A percentile compares a stretch with the other conserved stretches of the same genome.
phyloP scores from a whole-genome alignment of 305 asterid genomes.

The Plantago coronopus region DNA sequence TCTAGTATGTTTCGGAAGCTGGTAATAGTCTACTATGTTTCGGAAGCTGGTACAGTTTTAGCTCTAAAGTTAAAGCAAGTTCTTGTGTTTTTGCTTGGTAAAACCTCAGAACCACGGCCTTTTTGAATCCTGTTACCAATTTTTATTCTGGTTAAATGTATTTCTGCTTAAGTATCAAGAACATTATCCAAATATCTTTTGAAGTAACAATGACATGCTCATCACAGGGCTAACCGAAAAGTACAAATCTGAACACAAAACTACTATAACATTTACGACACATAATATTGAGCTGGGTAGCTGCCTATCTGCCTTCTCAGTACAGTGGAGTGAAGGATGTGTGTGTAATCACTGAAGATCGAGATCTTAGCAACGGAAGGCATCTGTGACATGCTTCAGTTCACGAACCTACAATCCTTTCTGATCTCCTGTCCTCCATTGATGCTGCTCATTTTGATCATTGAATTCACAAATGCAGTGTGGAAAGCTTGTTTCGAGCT shows the following conservation, averaged over 20 bases:
- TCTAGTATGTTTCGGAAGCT: too few species aligned
- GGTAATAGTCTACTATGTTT: too few species aligned
- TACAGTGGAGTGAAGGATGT: background rate
- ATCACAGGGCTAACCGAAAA: background rate
- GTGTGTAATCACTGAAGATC: background rate
- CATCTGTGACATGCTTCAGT: conserved; percentile 20
- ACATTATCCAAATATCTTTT: background rate
- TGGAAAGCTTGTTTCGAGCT: conserved; percentile 57
- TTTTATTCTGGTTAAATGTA: too few species aligned
- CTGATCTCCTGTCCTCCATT: conserved; percentile 79
- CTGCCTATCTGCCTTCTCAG: background rate
- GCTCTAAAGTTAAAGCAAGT: too few species aligned
- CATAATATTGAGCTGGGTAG: too few species aligned
- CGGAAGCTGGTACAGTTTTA: too few species aligned
- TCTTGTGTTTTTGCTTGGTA: too few species aligned
- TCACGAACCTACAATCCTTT: conserved; percentile 70
- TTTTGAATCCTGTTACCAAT: too few species aligned
- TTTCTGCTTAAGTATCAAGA: background rate
- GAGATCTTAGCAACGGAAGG: background rate
- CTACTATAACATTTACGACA: background rate
- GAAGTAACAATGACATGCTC: background rate
- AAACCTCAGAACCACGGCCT: too few species aligned
- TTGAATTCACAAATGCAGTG: conserved; percentile 53
- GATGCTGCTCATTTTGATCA: conserved; percentile 81
- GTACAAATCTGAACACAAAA: background rate